phyloP scores from a whole-genome alignment of 2,329 filamentous ascomycete genomes.

The Colletotrichum spinosum region DNA sequence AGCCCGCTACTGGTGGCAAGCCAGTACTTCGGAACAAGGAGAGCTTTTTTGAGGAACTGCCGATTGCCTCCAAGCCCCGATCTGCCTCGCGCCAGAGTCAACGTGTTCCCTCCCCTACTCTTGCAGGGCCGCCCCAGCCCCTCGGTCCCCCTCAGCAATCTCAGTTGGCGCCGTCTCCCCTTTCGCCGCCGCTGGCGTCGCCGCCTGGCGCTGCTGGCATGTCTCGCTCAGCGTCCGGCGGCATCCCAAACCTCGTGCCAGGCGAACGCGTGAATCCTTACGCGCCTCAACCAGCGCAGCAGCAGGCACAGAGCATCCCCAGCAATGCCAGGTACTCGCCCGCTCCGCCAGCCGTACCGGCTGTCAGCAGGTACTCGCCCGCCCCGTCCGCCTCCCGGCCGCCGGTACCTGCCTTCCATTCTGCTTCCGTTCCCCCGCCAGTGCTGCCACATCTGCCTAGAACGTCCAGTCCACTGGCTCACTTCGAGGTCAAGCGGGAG shows the following conservation, averaged over 20 bases:
- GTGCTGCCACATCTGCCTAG: conserved; percentile 69
- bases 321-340: conserved; percentile 71
- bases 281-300: conserved; percentile 54
- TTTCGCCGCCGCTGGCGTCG: conserved; percentile 30
- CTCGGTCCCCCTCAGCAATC: conserved; percentile 44
- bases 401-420: conserved; percentile 54
- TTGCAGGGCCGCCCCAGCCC: conserved; percentile 48
- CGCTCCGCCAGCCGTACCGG: conserved; percentile 56
- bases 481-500: conserved; percentile 64
- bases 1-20: conserved; percentile 48
- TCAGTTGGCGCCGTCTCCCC: conserved; percentile 40
- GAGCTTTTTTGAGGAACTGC: conserved; percentile 84
- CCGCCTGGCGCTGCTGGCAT: conserved; percentile 19
- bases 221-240: conserved; percentile 36
- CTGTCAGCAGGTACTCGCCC: conserved; percentile 65
- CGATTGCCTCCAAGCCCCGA: conserved; percentile 70
- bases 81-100: conserved; percentile 67
- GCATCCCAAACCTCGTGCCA: conserved; percentile 59
- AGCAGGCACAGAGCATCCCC: conserved; percentile 47
- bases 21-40: conserved; percentile 54
- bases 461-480: conserved; percentile 74
- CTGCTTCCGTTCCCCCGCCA: conserved; percentile 50
- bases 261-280: conserved; percentile 67
- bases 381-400: conserved; percentile 55
- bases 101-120: conserved; percentile 56